Evolutionary conservation across 208 protist genomes (phyloP), one percentile per base, ranked within the genome.

Genomic region (Leishmania major): DNA sequence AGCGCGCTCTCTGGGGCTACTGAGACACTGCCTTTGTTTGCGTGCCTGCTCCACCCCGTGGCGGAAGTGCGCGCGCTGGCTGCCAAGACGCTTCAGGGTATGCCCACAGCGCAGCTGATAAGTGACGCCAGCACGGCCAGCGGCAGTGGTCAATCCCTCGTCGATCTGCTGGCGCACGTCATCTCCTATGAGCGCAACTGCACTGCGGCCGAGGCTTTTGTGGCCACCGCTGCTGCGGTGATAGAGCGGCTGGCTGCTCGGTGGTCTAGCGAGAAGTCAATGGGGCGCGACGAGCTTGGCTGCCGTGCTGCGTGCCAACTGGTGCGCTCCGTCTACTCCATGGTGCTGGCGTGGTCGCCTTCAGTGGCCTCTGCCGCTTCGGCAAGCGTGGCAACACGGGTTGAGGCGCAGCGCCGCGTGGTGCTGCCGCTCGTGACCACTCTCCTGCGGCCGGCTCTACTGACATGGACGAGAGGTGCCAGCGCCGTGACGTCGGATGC

Each of bases 31-130:
- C 94, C 94, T 22, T 85, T 97, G 15, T 96, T 96, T 69, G 87
- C 93, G 0, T 97, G 94, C 77, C 81, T 97, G 49, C 81, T 96
- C 35, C 94, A 97, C 84, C 85, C 92, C 40, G 80, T 93, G 57
- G 77, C 90, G 0, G 90, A 91, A 77, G 92, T 96, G 75, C 91
- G 93, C 11, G 81, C 82, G 62, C 51, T 94, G 69, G 94, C 89
- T 8, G 88, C 89, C 22, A 78, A 80, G 70, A 86, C 87, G 43
- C 75, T 97, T 67, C 66, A 81, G 40, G 77, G 64, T 6, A 95
- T 94, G 92, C 83, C 89, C 53, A 75, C 87, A 31, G 67, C 74
- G 57, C 85, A 93, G 84, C 87, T 95, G 45, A 86, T 86, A 28
- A 53, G 79, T 43, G 72, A 57, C 17, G 60, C 13, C 53, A 47